A percentile compares a stretch with the other conserved stretches of the same genome.
These are phyloP conservation scores for Sporothrix brunneoviolacea DNA, from an alignment of 2,329 filamentous ascomycete species.

Conservation along the genomic window DNA sequence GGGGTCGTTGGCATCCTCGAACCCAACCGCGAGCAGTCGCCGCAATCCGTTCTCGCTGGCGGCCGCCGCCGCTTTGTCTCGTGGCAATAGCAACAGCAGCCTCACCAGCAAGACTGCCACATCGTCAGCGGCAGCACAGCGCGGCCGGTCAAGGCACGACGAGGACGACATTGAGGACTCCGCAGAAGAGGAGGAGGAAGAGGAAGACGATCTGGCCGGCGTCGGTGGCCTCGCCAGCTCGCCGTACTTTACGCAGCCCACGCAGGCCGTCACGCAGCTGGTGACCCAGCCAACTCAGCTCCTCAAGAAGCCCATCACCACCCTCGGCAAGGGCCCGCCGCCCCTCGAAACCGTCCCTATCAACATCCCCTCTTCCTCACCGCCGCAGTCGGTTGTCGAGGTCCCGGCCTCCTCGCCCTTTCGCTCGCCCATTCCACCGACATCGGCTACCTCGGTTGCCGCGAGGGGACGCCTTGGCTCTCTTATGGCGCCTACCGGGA, in stretches of 20 bases:
- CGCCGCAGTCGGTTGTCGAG: slow-evolving; percentile 49
- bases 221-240: slow-evolving; percentile 31
- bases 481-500: slow-evolving; percentile 70
- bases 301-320: slow-evolving; percentile 31
- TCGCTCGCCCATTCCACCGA: slow-evolving; percentile 27
- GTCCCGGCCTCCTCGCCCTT: slow-evolving; percentile 85
- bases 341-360: slow-evolving; percentile 14
- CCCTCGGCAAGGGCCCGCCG: slow-evolving; percentile 24
- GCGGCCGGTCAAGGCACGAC: slow-evolving; percentile 4
- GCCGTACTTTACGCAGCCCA: slow-evolving; percentile 41
- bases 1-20: not conserved
- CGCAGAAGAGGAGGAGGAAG: slow-evolving; percentile 39
- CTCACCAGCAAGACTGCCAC: not conserved
- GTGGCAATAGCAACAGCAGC: slow-evolving; percentile 1
- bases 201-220: slow-evolving; percentile 38
- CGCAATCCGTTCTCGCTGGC: slow-evolving; percentile 16
- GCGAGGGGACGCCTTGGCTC: slow-evolving; percentile 42
- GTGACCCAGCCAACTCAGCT: slow-evolving; percentile 45
- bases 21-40: not conserved
- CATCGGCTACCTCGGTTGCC: slow-evolving; percentile 5
- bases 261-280: slow-evolving; percentile 40
- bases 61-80: slow-evolving; percentile 8
- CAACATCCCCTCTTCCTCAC: slow-evolving; percentile 34
- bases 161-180: slow-evolving; percentile 33
- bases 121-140: not conserved